Conservation (phyloP, 78 protist species). For the Polysphondylium violaceum region DNA sequence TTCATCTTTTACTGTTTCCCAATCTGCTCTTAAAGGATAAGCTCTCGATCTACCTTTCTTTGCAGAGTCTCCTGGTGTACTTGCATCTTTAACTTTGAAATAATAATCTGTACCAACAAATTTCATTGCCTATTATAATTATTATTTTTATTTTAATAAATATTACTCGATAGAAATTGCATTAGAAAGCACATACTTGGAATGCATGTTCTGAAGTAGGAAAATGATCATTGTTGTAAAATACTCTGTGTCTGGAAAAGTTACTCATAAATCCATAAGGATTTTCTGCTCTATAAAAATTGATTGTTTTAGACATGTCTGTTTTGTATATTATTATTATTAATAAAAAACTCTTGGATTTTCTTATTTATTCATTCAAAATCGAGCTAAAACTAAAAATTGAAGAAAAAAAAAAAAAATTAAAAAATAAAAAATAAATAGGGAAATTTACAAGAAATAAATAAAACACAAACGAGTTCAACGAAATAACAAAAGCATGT, state of each 20-base stretch:
- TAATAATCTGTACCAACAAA: neutral
- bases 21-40: constrained; percentile 11
- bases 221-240: neutral
- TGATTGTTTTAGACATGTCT: constrained; percentile 25
- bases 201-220: constrained; percentile 38
- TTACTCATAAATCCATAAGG: constrained; percentile 38
- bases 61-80: constrained; percentile 2
- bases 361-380: no score
- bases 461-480: no score
- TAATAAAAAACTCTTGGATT: no score
- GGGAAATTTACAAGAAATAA: no score
- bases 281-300: constrained; percentile 31
- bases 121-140: constrained; percentile 3
- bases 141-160: neutral
- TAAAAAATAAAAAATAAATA: no score
- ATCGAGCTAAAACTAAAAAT: no score
- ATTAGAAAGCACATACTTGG: neutral
- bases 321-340: no score
- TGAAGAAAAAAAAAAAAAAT: no score
- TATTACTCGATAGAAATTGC: neutral
- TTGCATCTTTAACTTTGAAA: neutral
- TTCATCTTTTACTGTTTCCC: constrained; percentile 37
- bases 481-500: no score
- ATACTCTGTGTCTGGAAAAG: constrained; percentile 6
- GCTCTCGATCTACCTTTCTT: neutral